Base-by-base conservation (phyloP, 345 rosid genomes). In the Salix purpurea region DNA sequence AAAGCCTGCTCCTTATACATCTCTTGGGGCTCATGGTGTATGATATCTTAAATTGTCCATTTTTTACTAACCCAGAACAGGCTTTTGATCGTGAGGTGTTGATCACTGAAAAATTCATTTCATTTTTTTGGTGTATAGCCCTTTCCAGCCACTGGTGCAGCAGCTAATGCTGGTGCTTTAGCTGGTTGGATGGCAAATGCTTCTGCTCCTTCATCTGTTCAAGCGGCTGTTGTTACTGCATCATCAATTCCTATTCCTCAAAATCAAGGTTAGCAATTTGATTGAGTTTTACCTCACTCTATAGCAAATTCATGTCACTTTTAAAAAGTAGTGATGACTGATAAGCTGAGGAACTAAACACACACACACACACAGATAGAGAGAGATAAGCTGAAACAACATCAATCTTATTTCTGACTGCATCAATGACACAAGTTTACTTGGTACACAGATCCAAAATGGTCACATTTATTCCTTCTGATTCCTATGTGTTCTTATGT, bases 171-270 rank as follows among this genome's bases (percentile, higher is more conserved):
- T 67, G 84, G 82, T 81, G 89, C 96, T 69, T 81, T 91, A 65
- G 93, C 97, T 76, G 91, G 98, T 77, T 93, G 98, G 87, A 94
- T 94, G 87, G 91, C 93, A 78, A 87, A 86, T 85, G 88, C 88
- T 61, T 90, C 90, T 74, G 92, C 91, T 76, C 84, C 97, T 72
- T 90, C 97, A 52, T 84, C 97, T 19, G 91, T 90, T 70, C 98
- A 92, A 89, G 92, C 97, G 44, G 90, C 97, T 78, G 92, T 91
- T 83, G 91, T 90, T 74, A 88, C 91, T 73, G 91, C 97, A 76
- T 91, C 91, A 1, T 85, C 91, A n/a, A 87, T 90, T 50, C 96
- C 96, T 39, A 84, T 84, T 77, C 84, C 94, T 14, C 97, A 86
- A 78, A 90, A 85, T 86, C 96, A 91, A 91, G 94, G 97, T 94